Evolutionary conservation across 2,329 filamentous ascomycete species (phyloP), one percentile per base, ranked within the genome.

Genomic region (Fusarium austroafricanum): DNA sequence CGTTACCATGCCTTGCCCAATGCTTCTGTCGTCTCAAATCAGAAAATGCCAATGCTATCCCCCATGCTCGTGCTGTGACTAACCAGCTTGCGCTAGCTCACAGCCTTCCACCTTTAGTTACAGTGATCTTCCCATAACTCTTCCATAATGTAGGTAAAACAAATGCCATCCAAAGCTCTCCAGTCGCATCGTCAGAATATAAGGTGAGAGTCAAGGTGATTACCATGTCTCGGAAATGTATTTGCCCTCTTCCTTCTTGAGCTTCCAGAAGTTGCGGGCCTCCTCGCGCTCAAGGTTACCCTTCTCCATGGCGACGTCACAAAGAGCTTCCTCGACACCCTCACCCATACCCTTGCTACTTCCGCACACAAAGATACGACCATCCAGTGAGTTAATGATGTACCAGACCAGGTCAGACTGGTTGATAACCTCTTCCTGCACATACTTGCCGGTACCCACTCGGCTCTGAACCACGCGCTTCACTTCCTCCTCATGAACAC

Each of bases 321-420:
- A 84, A 15, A 99, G 84, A 0, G 95, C 92, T 45, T 89, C 86
- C 77, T 98, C 92, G 5, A 99, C 96, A 43, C 96, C 96, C 79
- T 98, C 96, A 61, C 96, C 96, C 96, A 99, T 99, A 57, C 96
- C 96, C 82, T 93, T 94, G 75, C 90, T 94, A 80, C 92, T 96
- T 49, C 96, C 96, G 78, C 96, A 99, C 60, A 99, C 96, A 77
- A 99, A 99, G 52, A 98, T 90, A 52, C 96, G 90, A 2, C 96
- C 96, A 75, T 99, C 96, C n/a, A 98, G 85, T 3, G 94, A 90
- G 78, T 98, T 98, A 83, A 97, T 92, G 68, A 98, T 94, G 78
- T 93, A 97, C 96, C 96, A 99, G 17, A 98, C 95, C n/a, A 98
- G 86, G 76, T 98, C 96, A 3, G 94, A 93, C 78, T 98, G 96